Conservation (phyloP, 1,139 yeast genomes). For the Fermentozyma sake region DNA sequence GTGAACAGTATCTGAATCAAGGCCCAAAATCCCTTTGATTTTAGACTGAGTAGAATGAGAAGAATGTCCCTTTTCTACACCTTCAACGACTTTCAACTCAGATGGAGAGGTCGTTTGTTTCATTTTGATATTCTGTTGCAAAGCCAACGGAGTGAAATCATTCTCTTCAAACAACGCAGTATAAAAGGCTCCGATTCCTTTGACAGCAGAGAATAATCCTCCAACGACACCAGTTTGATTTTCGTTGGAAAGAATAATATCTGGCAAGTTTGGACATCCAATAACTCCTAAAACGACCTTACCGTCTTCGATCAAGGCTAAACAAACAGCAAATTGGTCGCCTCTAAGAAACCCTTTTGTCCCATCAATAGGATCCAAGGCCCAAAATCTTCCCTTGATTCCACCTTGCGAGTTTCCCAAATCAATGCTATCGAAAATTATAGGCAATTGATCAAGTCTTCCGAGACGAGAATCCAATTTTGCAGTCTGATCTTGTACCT, state of each 20-base stretch:
- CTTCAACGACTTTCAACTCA: slow-evolving; percentile 76
- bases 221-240: slow-evolving; percentile 45
- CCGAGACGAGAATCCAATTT: slow-evolving; percentile 29
- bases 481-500: slow-evolving; percentile 37
- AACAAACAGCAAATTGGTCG: slow-evolving; percentile 94
- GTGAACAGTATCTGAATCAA: slow-evolving; percentile 37
- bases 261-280: slow-evolving; percentile 90
- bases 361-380: slow-evolving; percentile 96
- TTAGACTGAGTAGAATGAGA: slow-evolving; percentile 82
- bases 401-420: slow-evolving; percentile 80
- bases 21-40: slow-evolving; percentile 61
- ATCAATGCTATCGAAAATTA: slow-evolving; percentile 67
- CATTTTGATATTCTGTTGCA: slow-evolving; percentile 39
- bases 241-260: slow-evolving; percentile 37
- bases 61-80: slow-evolving; percentile 96
- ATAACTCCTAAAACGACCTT: slow-evolving; percentile 83
- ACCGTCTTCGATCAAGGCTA: slow-evolving; percentile 84
- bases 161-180: slow-evolving; percentile 33
- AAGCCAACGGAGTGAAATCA: slow-evolving; percentile 33
- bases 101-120: slow-evolving; percentile 37
- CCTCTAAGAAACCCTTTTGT: slow-evolving; percentile 95
- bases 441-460: slow-evolving; percentile 37
- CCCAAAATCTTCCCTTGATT: slow-evolving; percentile 82
- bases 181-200: slow-evolving; percentile 69
- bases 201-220: slow-evolving; percentile 73